phyloP scores from a whole-genome alignment of 2,329 filamentous ascomycete species.

The Salinomyces thailandicus region DNA sequence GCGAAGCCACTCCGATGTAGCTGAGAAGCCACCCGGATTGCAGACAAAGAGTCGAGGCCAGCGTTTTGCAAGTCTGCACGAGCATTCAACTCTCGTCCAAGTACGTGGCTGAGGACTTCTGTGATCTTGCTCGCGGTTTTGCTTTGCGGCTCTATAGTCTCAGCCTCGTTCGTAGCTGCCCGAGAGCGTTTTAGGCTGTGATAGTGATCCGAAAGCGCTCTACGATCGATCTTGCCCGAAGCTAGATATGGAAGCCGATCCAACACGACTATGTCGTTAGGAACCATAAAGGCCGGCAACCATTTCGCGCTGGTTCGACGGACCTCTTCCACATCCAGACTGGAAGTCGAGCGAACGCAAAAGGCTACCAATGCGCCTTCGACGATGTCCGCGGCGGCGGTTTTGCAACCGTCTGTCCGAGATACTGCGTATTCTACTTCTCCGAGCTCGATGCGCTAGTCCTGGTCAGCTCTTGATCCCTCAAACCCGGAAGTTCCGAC shows the following conservation, averaged over 20 bases:
- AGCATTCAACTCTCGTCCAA: slow-evolving; percentile 9
- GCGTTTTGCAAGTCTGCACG: slow-evolving; percentile 39
- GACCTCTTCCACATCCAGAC: slow-evolving; percentile 37
- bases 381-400: slow-evolving; percentile 57
- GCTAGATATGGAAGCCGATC: slow-evolving; percentile 60
- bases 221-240: slow-evolving; percentile 75
- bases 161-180: too few relatives aligned
- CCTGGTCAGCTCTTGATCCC: slow-evolving; percentile 28
- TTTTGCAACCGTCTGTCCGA: slow-evolving; percentile 51
- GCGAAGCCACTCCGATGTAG: slow-evolving; percentile 49
- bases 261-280: slow-evolving; percentile 58
- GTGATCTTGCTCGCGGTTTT: too few relatives aligned
- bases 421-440: slow-evolving; percentile 61
- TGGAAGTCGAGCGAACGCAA: slow-evolving; percentile 41
- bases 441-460: slow-evolving; percentile 45
- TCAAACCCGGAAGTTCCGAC: too few relatives aligned
- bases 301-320: slow-evolving; percentile 55
- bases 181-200: too few relatives aligned
- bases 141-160: too few relatives aligned
- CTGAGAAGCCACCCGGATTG: slow-evolving; percentile 53
- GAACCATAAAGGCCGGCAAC: slow-evolving; percentile 77
- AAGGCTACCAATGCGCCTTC: slow-evolving; percentile 63
- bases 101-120: slow-evolving; percentile 15
- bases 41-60: slow-evolving; percentile 57
- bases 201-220: slow-evolving; percentile 50